A percentile compares a stretch with the other conserved stretches of the same genome.
Evolutionary conservation across 148 eudicot species (phyloP).

Genomic region (Chenopodium berlandieri): DNA sequence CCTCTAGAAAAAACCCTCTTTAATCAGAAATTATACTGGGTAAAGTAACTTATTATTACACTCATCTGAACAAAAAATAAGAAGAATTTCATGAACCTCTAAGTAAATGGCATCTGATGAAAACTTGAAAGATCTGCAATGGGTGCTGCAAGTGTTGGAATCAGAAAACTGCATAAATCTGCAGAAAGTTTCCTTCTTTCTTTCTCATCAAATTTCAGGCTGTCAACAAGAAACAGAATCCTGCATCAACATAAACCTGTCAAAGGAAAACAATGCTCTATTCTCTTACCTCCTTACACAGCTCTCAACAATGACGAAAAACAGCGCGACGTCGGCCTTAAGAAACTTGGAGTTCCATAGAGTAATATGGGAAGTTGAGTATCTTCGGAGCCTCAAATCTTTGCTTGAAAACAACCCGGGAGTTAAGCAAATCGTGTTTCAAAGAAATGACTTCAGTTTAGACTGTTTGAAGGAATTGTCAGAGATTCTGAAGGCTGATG

Average conservation of each 20-base stretch:
- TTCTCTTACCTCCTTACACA: constrained; percentile 45
- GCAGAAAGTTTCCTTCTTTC: constrained; percentile 62
- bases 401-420: constrained; percentile 45
- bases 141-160: constrained; percentile 48
- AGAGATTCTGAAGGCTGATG: constrained; percentile 52
- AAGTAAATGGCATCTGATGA: constrained; percentile 41
- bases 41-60: background rate
- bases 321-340: constrained; percentile 32
- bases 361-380: constrained; percentile 63
- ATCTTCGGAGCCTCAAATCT: constrained; percentile 37
- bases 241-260: constrained; percentile 51
- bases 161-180: constrained; percentile 39
- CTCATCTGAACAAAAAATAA: background rate
- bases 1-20: background rate
- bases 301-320: constrained; percentile 37
- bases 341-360: constrained; percentile 65
- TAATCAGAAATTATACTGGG: background rate
- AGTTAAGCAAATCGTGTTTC: constrained; percentile 48
- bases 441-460: constrained; percentile 48
- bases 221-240: constrained; percentile 54
- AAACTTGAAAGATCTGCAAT: constrained; percentile 59
- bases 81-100: background rate
- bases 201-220: constrained; percentile 57
- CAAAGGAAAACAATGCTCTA: constrained; percentile 37
- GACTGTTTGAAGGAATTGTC: constrained; percentile 55